phyloP scores from a whole-genome alignment of 1,284 basidiomycete genomes.

The Tilletia indica region DNA sequence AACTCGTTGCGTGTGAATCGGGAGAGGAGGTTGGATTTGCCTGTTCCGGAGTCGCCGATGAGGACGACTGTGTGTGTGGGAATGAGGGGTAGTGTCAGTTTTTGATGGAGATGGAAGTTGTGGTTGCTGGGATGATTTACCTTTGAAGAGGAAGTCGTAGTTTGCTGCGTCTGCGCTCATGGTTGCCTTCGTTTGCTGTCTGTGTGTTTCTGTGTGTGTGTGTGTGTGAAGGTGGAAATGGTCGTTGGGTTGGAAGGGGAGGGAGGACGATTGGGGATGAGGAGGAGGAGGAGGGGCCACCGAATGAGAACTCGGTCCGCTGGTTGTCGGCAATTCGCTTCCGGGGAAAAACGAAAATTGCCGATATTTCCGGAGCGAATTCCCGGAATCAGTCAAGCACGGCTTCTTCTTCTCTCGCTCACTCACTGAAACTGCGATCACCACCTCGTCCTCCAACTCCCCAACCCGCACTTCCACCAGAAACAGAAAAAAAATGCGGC shows the following conservation, averaged over 20 bases:
- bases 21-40: conserved; percentile 70
- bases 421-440: background rate
- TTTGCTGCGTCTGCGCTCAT: conserved; percentile 29
- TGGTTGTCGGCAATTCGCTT: too few species aligned
- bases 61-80: conserved; percentile 64
- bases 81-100: background rate
- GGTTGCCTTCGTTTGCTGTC: background rate
- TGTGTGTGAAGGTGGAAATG: too few species aligned
- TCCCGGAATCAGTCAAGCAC: too few species aligned
- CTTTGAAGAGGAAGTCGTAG: conserved; percentile 54
- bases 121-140: background rate
- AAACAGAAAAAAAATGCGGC: conserved; percentile 64
- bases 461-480: background rate
- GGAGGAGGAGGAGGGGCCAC: too few species aligned
- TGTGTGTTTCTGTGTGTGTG: background rate
- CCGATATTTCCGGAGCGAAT: too few species aligned
- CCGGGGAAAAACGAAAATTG: too few species aligned
- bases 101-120: background rate
- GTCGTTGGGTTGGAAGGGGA: too few species aligned
- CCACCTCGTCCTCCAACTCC: background rate
- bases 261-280: too few species aligned
- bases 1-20: conserved; percentile 97
- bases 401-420: too few species aligned
- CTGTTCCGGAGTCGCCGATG: conserved; percentile 98
- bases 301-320: too few species aligned